Conservation (phyloP, 805 yeast genomes). For the Kodamaea restingae region DNA sequence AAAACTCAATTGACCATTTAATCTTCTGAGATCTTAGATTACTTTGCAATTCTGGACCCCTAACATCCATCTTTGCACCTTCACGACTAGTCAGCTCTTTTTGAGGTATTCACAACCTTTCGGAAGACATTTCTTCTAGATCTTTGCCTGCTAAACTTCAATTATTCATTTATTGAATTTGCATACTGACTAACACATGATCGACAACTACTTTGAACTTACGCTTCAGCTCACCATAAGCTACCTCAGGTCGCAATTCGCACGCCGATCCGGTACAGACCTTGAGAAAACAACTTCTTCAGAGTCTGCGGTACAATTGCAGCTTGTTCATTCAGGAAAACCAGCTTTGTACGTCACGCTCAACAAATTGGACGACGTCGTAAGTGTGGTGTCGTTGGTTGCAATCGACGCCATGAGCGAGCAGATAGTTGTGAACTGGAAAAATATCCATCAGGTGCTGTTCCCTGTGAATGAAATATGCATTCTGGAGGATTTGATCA, state of each 20-base stretch:
- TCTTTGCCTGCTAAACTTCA: too few species aligned
- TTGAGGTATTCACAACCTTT: too few species aligned
- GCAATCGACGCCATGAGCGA: conserved; percentile 15
- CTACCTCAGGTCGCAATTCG: conserved; percentile 15
- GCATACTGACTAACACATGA: too few species aligned
- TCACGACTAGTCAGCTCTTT: too few species aligned
- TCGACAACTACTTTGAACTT: conserved; percentile 19
- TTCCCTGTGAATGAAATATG: conserved; percentile 22
- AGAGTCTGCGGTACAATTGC: conserved; percentile 13
- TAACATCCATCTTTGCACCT: too few species aligned
- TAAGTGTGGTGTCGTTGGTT: conserved; percentile 12
- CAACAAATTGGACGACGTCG: conserved; percentile 9
- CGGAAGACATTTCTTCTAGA: too few species aligned
- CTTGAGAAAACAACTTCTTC: conserved; percentile 8
- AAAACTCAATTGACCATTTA: too few species aligned
- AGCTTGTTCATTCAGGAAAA: conserved; percentile 9
- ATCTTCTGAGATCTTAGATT: too few species aligned
- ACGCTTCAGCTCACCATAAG: conserved; percentile 18
- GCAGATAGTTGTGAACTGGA: conserved; percentile 23
- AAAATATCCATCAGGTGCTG: conserved; percentile 12
- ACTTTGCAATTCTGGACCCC: too few species aligned
- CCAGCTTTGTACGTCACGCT: conserved; percentile 9
- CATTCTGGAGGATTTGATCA: conserved; percentile 18
- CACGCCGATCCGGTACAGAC: conserved; percentile 9
- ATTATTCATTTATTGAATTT: too few species aligned